Conservation (phyloP, 495 filamentous ascomycete genomes). For the Xylaria palmicola region DNA sequence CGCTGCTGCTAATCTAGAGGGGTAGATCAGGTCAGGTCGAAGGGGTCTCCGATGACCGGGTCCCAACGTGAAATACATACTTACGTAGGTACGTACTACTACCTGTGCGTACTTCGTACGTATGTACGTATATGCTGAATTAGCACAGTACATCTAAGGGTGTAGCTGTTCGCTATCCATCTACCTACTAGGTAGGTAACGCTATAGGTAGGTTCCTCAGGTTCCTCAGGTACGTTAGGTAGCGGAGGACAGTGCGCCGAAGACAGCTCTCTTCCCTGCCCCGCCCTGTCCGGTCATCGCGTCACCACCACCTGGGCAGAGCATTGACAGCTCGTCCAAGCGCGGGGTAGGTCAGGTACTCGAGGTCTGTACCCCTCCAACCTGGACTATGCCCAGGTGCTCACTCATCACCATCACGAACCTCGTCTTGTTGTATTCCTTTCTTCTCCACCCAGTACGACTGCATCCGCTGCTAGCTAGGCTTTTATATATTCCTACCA, state of each 20-base stretch:
- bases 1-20: background rate
- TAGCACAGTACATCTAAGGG: too few species aligned
- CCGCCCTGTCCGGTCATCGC: too few species aligned
- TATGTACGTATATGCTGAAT: too few species aligned
- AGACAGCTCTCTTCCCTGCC: too few species aligned
- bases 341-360: background rate
- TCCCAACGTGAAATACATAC: too few species aligned
- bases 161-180: too few species aligned
- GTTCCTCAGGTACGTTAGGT: too few species aligned
- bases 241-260: background rate
- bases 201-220: background rate
- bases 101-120: too few species aligned
- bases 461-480: background rate
- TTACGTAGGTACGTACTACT: background rate
- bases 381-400: background rate
- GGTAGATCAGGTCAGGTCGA: background rate
- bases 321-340: background rate
- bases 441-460: background rate
- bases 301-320: background rate
- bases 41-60: background rate
- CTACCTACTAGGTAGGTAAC: too few species aligned
- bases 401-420: slow-evolving; percentile 11
- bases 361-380: slow-evolving; percentile 2
- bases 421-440: background rate
- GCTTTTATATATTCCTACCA: too few species aligned